Evolutionary conservation across 176 grass and related monocot genomes (phyloP), one percentile per base, ranked within the genome.

Genomic region (Carex littledalei): DNA sequence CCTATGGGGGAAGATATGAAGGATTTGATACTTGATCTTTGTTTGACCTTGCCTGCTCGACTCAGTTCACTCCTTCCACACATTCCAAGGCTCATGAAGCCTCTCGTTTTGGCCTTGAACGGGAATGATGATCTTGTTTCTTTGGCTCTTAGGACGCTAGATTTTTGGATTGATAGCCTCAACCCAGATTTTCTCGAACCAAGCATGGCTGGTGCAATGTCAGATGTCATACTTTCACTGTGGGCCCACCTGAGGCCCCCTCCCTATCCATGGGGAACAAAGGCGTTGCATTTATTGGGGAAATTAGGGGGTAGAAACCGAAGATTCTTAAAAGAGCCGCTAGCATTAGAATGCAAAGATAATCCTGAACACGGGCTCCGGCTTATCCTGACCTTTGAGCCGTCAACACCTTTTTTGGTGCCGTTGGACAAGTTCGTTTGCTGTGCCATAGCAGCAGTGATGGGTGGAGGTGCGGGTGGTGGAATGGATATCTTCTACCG

Each of bases 121-220:
- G 96, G 96, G 80, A 95, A 85, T 60, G 96, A 95, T 81, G 96
- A 99, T 6, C 93, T 99, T 88, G 93, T 99, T 84, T 90, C 85
- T 84, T 92, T 99, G 88, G 96, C 89, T 79, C 91, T 99, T 76
- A 87, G 93, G 59, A 99, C 96, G 16, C 93, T 99, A 26, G 96
- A 95, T 63, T 99, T 99, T 87, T 99, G 96, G 96, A 99, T 99
- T 80, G 96, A 99, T 82, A 99, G 96, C 70, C 81, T 99, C 55
- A 99, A 99, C 68, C 96, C 96, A 88, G 96, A 99, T 89, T 99
- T 99, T 88, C 87, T 99, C 63, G 96, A 99, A 88, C 96, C 96
- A n/a, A 99, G 93, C 87, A 99, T 99, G 96, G 96, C 96, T 72
- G 94, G 89, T 92, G 89, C 94, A 78, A 95, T 99, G 93, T 91